These are phyloP conservation scores for Cutaneotrichosporon sp. DNA, from an alignment of 1,284 basidiomycete genomes.

Conservation along the genomic window DNA sequence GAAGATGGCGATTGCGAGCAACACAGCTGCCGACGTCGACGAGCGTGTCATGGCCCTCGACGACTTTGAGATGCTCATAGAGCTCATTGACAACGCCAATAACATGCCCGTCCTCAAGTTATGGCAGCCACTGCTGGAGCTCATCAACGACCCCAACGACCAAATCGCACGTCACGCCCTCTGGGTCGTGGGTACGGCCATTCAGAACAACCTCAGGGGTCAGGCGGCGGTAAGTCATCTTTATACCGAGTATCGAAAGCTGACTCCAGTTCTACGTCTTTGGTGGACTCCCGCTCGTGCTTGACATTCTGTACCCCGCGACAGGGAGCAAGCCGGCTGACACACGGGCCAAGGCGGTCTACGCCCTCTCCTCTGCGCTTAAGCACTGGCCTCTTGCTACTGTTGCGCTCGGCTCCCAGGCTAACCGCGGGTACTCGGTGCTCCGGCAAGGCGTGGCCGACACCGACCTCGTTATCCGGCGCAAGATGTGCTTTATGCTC, in stretches of 20 bases:
- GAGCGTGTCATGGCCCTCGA: conserved; percentile 78
- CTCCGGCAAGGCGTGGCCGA: conserved; percentile 57
- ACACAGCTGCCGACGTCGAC: conserved; percentile 63
- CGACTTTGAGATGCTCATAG: conserved; percentile 93
- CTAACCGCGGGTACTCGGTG: conserved; percentile 32
- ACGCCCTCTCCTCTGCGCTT: conserved; percentile 77
- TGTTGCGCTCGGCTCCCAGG: conserved; percentile 24
- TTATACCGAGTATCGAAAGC: not conserved
- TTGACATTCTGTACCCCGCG: conserved; percentile 62
- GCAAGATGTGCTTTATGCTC: conserved; percentile 83
- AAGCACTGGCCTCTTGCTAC: conserved; percentile 61
- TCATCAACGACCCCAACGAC: conserved; percentile 64
- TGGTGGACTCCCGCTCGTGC: conserved; percentile 66
- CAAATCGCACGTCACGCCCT: conserved; percentile 70
- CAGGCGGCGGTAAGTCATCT: conserved; percentile 70
- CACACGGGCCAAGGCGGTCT: conserved; percentile 75
- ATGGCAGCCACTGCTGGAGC: conserved; percentile 75
- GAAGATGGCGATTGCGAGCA: conserved; percentile 69
- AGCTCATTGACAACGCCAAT: conserved; percentile 94
- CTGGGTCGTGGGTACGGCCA: conserved; percentile 91
- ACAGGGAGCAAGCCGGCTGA: conserved; percentile 24
- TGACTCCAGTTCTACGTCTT: conserved; percentile 65
- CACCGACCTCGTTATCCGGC: conserved; percentile 70
- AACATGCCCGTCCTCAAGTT: conserved; percentile 79
- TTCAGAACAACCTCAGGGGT: conserved; percentile 92